Evolutionary conservation across 345 rosid genomes (phyloP).

Genomic region (Orychophragmus violaceus): DNA sequence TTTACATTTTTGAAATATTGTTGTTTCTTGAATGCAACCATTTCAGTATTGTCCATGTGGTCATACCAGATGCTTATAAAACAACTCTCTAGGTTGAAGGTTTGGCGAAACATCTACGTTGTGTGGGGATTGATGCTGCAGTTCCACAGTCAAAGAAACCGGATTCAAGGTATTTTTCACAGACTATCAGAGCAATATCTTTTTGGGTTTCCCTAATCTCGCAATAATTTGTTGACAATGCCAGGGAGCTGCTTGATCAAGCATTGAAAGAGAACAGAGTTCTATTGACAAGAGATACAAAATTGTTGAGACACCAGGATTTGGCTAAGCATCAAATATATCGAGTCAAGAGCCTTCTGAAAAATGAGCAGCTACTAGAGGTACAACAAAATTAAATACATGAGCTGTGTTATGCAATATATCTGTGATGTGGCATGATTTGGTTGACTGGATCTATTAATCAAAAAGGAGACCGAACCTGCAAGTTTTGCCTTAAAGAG

Average conservation of each 20-base stretch:
- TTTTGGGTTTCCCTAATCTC: background rate
- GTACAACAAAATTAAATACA: slow-evolving; percentile 27
- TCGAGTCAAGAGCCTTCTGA: slow-evolving; percentile 69
- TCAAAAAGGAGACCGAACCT: background rate
- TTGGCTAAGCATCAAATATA: slow-evolving; percentile 71
- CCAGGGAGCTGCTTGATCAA: slow-evolving; percentile 78
- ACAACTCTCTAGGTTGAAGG: slow-evolving; percentile 66
- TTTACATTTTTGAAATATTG: background rate
- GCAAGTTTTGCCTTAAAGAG: background rate
- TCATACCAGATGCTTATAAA: slow-evolving; percentile 13
- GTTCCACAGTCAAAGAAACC: slow-evolving; percentile 64
- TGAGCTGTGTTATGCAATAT: background rate
- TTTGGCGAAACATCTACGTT: slow-evolving; percentile 88
- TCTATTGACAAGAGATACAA: slow-evolving; percentile 83
- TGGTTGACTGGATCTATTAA: background rate
- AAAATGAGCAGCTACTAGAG: slow-evolving; percentile 93
- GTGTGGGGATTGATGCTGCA: slow-evolving; percentile 94
- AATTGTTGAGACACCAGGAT: slow-evolving; percentile 73
- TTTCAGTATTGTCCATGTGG: background rate
- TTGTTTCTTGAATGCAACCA: background rate
- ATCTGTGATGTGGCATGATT: background rate
- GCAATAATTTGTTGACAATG: background rate
- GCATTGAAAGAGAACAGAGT: slow-evolving; percentile 70
- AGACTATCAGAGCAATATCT: no score
- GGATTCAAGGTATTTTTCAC: slow-evolving; percentile 59